phyloP scores from a whole-genome alignment of 164 flowering plant genomes.

The Nymphaea colorata region DNA sequence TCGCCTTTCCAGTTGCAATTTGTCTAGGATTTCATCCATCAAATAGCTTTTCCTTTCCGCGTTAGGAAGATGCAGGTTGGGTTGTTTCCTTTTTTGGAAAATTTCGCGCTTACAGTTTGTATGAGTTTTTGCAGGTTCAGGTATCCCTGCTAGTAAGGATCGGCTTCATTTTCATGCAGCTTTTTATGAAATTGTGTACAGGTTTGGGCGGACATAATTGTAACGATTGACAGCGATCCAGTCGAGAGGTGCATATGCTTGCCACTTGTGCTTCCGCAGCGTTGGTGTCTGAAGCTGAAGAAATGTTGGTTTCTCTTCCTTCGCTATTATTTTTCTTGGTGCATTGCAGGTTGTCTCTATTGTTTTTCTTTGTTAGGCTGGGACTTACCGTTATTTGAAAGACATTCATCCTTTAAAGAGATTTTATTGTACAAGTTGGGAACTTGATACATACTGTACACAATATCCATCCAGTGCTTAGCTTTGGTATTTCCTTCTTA shows the following conservation, averaged over 20 bases:
- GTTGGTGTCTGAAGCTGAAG: not conserved
- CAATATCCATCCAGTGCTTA: too few relatives aligned
- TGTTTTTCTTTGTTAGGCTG: too few relatives aligned
- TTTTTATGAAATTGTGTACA: not conserved
- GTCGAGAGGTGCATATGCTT: not conserved
- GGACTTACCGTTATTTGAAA: too few relatives aligned
- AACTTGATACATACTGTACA: too few relatives aligned
- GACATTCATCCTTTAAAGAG: too few relatives aligned
- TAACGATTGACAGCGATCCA: not conserved
- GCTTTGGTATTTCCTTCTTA: too few relatives aligned
- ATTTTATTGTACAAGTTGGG: too few relatives aligned
- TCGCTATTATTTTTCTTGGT: not conserved
- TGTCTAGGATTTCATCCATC: not conserved
- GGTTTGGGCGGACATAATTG: not conserved
- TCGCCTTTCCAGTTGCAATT: not conserved
- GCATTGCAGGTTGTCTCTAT: not conserved
- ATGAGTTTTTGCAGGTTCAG: slow-evolving; percentile 4
- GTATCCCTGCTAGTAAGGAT: slow-evolving; percentile 3
- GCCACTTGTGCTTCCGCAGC: not conserved
- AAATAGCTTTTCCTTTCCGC: not conserved
- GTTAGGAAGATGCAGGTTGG: not conserved
- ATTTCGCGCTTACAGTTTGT: slow-evolving; percentile 1
- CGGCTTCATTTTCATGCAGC: slow-evolving; percentile 2
- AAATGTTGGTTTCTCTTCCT: not conserved
- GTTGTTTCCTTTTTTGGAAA: not conserved